These are phyloP conservation scores for Erysimum pusillum DNA, from an alignment of 441 rosid species.

Conservation along the genomic window DNA sequence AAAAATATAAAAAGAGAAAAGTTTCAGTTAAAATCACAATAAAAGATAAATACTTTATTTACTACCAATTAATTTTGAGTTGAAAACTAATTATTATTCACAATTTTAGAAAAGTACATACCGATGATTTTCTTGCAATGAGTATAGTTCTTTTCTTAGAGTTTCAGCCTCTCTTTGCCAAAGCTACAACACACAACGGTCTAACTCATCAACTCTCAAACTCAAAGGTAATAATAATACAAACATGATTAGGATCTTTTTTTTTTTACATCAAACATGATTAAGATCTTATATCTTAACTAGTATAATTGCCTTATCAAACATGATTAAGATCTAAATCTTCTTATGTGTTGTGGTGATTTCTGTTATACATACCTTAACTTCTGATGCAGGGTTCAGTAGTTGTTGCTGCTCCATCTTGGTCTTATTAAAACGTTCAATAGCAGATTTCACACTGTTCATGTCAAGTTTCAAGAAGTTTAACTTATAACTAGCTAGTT, in stretches of 20 bases:
- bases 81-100: neutral
- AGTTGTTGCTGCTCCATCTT: slow-evolving; percentile 74
- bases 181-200: slow-evolving; percentile 52
- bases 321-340: neutral
- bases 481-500: neutral
- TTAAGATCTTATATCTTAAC: neutral
- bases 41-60: neutral
- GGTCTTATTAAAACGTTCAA: slow-evolving; percentile 77
- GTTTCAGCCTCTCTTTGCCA: slow-evolving; percentile 93
- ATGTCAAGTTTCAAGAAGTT: slow-evolving; percentile 5
- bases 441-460: slow-evolving; percentile 78
- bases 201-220: slow-evolving; percentile 14
- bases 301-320: slow-evolving; percentile 2
- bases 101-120: slow-evolving; percentile 25
- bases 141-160: slow-evolving; percentile 79
- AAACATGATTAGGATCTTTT: slow-evolving; percentile 16
- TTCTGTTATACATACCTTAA: slow-evolving; percentile 58
- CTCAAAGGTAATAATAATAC: neutral
- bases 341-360: slow-evolving; percentile 3
- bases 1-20: neutral
- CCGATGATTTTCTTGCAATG: slow-evolving; percentile 85
- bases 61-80: neutral
- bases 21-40: neutral
- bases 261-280: no score
- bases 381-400: slow-evolving; percentile 73